Conservation (phyloP, 148 eudicot species). For the Vaccinium myrtillus region DNA sequence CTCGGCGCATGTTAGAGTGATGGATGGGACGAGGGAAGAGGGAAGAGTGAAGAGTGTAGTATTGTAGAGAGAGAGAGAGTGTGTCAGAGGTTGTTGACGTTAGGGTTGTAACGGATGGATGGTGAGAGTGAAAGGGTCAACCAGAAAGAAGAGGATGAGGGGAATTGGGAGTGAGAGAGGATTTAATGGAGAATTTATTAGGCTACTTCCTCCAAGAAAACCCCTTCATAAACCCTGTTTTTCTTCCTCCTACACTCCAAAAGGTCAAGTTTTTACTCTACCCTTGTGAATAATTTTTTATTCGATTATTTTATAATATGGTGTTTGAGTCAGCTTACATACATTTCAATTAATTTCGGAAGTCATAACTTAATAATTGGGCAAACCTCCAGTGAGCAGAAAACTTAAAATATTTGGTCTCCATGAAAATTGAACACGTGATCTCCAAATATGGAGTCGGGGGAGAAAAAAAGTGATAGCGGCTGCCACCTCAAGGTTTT, state of each 20-base stretch:
- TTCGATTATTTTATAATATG: background rate
- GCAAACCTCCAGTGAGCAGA: no score
- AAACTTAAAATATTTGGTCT: no score
- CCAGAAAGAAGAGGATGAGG: constrained; percentile 4
- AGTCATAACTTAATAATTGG: no score
- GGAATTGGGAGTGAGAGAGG: background rate
- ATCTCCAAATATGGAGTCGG: no score
- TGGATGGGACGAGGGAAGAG: background rate
- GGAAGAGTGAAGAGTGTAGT: background rate
- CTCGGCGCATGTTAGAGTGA: constrained; percentile 16
- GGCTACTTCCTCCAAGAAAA: background rate
- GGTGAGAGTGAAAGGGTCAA: constrained; percentile 8
- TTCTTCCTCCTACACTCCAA: background rate
- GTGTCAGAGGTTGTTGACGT: background rate
- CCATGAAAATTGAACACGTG: no score
- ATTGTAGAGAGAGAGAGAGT: background rate
- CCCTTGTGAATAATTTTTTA: background rate
- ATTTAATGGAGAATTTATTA: background rate
- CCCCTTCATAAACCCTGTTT: background rate
- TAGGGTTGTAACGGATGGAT: constrained; percentile 1
- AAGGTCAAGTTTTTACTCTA: background rate
- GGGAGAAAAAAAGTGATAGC: no score
- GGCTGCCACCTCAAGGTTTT: no score
- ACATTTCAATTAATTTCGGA: no score
- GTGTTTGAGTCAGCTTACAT: no score